Base-by-base conservation (phyloP, 257 asterid species). In the Mentha longifolia region DNA sequence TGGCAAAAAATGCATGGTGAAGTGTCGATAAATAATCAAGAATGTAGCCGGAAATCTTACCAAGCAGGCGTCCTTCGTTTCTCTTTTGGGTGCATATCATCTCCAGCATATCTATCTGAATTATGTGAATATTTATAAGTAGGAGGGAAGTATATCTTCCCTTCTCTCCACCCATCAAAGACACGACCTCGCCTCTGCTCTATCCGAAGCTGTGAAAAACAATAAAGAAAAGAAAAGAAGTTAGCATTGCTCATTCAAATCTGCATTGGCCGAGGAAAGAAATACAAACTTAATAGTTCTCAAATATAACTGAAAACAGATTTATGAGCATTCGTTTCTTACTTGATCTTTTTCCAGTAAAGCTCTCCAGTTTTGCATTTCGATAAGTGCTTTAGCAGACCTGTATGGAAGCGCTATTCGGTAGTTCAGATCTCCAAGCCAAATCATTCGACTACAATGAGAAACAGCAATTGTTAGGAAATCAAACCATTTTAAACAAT, bases 321-420 rank as follows among this genome's bases (percentile, higher is more conserved):
- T 61, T 14, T 39, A 47, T 52, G 82, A 51, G 33, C 30, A 49
- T 55, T 15, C 68, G 45, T 41, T 7, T 49, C 83, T 60, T 89
- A 86, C 99, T 89, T 95, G 99, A 81, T 95, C 99, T 41, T 90
- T 92, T 63, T 95, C 98, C 75, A 89, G 64, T 74, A 95, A 76
- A 8, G 97, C 96, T 80, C 98, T 88, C 99, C 99, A 95, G 82
- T 92, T 92, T 83, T 91, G 99, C 99, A 95, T 95, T 84, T 88
- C 99, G 12, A 95, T 85, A 37, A 88, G 98, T 7, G 97, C 99
- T 85, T 92, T 92, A 28, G 97, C 95, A 51, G 99, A 85, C 12
- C 99, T 95, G 76, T 89, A 92, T 1, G 95, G 91, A 69, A 95
- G 84, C 9, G 98, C 98, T 76, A 91, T 86, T 63, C 97, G 96